phyloP scores from a whole-genome alignment of 345 rosid genomes.

The Toxicodendron radicans region DNA sequence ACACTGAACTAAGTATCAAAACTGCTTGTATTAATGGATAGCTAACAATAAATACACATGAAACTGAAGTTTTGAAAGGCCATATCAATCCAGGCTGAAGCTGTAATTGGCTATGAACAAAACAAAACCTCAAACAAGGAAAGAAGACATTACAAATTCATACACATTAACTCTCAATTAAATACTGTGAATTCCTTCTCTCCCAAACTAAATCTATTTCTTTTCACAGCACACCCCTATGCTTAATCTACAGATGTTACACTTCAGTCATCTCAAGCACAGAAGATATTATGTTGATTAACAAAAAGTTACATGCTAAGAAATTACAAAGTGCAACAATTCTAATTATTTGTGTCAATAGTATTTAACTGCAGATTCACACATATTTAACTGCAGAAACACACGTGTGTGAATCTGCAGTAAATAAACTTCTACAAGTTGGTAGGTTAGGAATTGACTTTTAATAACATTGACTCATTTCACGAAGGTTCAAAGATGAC shows the following conservation, averaged over 20 bases:
- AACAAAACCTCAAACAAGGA: not conserved
- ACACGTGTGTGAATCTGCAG: not conserved
- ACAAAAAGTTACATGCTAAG: no score
- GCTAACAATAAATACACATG: no score
- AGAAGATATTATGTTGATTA: not conserved
- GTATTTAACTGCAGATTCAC: no score
- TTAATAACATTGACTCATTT: not conserved
- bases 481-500: not conserved
- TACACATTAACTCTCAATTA: not conserved
- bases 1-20: no score
- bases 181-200: no score
- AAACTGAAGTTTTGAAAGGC: not conserved
- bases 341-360: no score
- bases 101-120: not conserved
- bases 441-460: conserved; percentile 20
- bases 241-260: no score
- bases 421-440: not conserved
- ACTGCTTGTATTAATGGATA: no score
- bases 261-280: not conserved
- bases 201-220: no score
- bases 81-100: not conserved
- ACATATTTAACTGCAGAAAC: no score
- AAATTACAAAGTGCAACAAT: not conserved
- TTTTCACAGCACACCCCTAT: no score
- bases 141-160: not conserved